phyloP scores from a whole-genome alignment of 2,329 filamentous ascomycete genomes.

The Verticillium dahliae region DNA sequence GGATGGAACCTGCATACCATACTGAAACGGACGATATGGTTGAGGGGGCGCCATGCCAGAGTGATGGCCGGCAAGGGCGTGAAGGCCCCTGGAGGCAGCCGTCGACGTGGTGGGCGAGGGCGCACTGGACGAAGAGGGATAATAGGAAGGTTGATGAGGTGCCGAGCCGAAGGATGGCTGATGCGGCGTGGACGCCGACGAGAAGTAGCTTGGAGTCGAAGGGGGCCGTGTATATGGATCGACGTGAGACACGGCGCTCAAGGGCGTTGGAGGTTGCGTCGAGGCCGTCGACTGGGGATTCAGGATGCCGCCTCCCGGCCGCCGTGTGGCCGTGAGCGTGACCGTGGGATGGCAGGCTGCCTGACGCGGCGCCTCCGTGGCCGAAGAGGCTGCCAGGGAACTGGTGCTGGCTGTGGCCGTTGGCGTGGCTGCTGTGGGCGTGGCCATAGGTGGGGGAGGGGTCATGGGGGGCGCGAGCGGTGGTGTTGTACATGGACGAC shows the following conservation, averaged over 20 bases:
- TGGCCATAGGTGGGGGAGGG: neutral
- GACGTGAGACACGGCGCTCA: conserved; percentile 47
- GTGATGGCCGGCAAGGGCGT: conserved; percentile 13
- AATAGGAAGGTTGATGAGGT: conserved; percentile 13
- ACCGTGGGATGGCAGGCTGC: conserved; percentile 22
- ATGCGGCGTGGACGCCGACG: conserved; percentile 35
- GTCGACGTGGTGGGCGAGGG: conserved; percentile 31
- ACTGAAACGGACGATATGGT: conserved; percentile 29
- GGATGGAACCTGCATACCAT: conserved; percentile 19
- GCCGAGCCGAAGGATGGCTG: neutral
- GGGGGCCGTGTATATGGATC: conserved; percentile 53
- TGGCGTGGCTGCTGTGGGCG: neutral
- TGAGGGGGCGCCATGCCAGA: conserved; percentile 40
- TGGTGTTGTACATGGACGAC: conserved; percentile 34
- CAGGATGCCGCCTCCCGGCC: conserved; percentile 31
- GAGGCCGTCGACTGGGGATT: conserved; percentile 35
- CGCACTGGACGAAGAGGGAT: conserved; percentile 39
- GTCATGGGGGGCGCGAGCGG: conserved; percentile 21
- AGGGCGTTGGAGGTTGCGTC: conserved; percentile 30
- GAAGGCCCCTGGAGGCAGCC: conserved; percentile 30
- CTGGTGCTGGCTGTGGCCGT: conserved; percentile 26
- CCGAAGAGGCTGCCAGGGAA: conserved; percentile 55
- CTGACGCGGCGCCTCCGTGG: conserved; percentile 33
- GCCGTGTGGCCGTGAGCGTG: conserved; percentile 12
- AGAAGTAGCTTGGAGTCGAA: conserved; percentile 56